Percentiles rank a stretch among this genome's conserved stretches.
Evolutionary conservation across 768 basidiomycete species (phyloP).

Genomic region (Mrakia gelida): DNA sequence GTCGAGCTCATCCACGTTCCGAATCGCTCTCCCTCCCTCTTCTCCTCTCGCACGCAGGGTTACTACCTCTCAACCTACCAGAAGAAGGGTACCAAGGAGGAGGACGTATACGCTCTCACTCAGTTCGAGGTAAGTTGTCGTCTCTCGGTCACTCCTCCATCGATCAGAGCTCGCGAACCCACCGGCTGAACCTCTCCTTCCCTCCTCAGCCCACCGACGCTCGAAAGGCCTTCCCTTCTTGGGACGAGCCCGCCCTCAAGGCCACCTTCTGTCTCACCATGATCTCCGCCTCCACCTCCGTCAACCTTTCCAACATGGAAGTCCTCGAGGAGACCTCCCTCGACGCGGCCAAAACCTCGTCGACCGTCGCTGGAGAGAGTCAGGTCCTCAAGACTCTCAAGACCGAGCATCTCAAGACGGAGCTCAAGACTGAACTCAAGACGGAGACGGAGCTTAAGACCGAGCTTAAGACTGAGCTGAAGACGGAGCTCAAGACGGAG

Average conservation of each 20-base stretch:
- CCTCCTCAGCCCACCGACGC: slow-evolving; percentile 37
- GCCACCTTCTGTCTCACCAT: slow-evolving; percentile 67
- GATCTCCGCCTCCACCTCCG: slow-evolving; percentile 70
- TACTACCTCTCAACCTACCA: slow-evolving; percentile 57
- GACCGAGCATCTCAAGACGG: slow-evolving; percentile 38
- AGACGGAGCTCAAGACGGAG: not conserved
- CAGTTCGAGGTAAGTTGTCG: not conserved
- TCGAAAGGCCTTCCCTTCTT: slow-evolving; percentile 28
- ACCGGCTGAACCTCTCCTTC: slow-evolving; percentile 37
- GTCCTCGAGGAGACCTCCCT: slow-evolving; percentile 51
- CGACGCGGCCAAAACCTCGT: slow-evolving; percentile 38
- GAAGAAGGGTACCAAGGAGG: slow-evolving; percentile 49
- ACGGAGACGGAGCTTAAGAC: slow-evolving; percentile 38
- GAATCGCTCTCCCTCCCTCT: not conserved
- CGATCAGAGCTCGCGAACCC: not conserved
- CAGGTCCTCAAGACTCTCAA: slow-evolving; percentile 39
- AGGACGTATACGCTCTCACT: slow-evolving; percentile 35
- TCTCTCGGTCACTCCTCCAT: too few relatives aligned
- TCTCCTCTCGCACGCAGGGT: slow-evolving; percentile 34
- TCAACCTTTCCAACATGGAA: slow-evolving; percentile 84
- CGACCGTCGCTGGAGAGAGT: slow-evolving; percentile 34
- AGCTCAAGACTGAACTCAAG: slow-evolving; percentile 44
- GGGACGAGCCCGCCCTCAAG: slow-evolving; percentile 64
- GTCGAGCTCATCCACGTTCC: slow-evolving; percentile 29
- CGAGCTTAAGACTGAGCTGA: slow-evolving; percentile 33